Percentiles rank a stretch among this genome's conserved stretches.
Conservation (phyloP, 352 stramenopile genomes). For the Aphanomyces astaci region DNA sequence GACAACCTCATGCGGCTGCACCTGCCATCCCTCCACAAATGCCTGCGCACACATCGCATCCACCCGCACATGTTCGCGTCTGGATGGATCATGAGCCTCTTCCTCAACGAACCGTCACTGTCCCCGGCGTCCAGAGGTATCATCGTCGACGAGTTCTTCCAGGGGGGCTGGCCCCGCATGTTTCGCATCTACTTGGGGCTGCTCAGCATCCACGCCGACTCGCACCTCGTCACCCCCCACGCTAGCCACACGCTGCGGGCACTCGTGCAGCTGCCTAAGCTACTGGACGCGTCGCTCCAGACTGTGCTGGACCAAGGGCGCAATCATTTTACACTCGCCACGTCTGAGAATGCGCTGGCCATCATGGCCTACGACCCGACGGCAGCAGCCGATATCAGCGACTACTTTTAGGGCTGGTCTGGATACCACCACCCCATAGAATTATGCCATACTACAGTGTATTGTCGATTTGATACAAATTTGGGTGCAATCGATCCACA, state of each 20-base stretch:
- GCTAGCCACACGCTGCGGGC: conserved; percentile 1
- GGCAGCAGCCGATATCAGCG: not conserved
- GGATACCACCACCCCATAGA: too few species aligned
- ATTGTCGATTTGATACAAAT: too few species aligned
- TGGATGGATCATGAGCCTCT: conserved; percentile 17
- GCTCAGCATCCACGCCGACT: conserved; percentile 15
- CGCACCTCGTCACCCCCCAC: conserved; percentile 5
- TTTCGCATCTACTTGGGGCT: conserved; percentile 19
- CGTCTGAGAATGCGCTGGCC: not conserved
- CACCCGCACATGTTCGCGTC: conserved; percentile 22
- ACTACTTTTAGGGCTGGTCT: conserved; percentile 13
- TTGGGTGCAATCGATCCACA: too few species aligned
- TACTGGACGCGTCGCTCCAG: not conserved
- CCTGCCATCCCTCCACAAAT: conserved; percentile 1
- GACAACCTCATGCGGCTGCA: conserved; percentile 14
- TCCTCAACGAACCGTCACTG: conserved; percentile 3
- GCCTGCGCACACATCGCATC: conserved; percentile 10
- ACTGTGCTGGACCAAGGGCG: conserved; percentile 6
- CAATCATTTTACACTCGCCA: not conserved
- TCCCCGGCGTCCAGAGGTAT: not conserved
- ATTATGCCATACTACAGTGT: too few species aligned
- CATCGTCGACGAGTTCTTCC: conserved; percentile 14
- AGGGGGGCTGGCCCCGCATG: conserved; percentile 9
- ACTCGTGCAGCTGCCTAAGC: conserved; percentile 10
- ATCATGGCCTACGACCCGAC: conserved; percentile 8